These are phyloP conservation scores for Kingdonia uniflora DNA, from an alignment of 164 flowering plant genomes.

Conservation along the genomic window DNA sequence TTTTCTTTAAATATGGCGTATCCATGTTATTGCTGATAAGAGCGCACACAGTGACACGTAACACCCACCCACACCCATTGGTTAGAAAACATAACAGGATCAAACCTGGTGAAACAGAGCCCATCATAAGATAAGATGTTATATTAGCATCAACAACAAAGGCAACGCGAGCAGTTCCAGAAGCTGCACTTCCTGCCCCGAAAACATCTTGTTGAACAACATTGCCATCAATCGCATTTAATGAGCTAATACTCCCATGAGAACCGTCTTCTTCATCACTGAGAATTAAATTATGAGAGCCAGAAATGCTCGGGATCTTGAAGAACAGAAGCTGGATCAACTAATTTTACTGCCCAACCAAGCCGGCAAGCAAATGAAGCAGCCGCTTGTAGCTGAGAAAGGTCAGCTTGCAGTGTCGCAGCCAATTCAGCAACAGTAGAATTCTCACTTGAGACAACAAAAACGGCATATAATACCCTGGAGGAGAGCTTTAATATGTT, in stretches of 20 bases:
- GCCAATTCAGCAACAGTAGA: constrained; percentile 97
- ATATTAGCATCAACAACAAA: constrained; percentile 98
- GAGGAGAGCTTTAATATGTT: constrained; percentile 1
- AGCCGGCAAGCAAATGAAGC: constrained; percentile 95
- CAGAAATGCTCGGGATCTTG: constrained; percentile 49
- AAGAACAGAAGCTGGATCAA: constrained; percentile 86
- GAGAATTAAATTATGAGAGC: constrained; percentile 34
- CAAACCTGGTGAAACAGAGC: constrained; percentile 98
- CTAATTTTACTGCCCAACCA: constrained; percentile 94
- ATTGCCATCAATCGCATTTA: constrained; percentile 37
- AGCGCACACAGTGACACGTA: no score
- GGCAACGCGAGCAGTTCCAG: constrained; percentile 70
- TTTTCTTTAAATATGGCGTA: no score
- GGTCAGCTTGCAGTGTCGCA: constrained; percentile 89
- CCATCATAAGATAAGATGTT: constrained; percentile 99
- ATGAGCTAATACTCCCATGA: constrained; percentile 46
- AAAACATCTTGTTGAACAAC: constrained; percentile 36
- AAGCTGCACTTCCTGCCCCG: constrained; percentile 35
- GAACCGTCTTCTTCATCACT: constrained; percentile 75
- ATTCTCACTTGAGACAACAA: constrained; percentile 98
- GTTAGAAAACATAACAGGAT: no score
- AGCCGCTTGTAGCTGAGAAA: constrained; percentile 93
- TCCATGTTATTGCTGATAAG: no score
- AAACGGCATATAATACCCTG: constrained; percentile 97
- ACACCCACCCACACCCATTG: no score